Conservation (phyloP, 73 alveolate species). For the Symbiodinium pilosum region DNA sequence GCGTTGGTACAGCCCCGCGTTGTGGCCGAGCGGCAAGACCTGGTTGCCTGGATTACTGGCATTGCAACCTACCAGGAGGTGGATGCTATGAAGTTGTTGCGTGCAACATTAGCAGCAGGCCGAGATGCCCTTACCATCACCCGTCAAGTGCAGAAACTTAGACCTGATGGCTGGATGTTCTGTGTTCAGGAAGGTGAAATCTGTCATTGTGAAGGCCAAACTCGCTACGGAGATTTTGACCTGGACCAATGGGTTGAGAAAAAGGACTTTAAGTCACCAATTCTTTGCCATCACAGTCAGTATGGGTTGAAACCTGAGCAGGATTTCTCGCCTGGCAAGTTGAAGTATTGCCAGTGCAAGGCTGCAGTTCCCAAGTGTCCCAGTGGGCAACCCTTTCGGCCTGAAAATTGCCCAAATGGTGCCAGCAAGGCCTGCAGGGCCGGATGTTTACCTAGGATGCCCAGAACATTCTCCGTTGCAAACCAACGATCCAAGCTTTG, state of each 20-base stretch:
- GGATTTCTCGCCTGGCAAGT: constrained; percentile 61
- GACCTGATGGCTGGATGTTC: constrained; percentile 90
- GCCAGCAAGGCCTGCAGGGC: constrained; percentile 43
- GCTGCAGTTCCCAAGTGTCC: constrained; percentile 11
- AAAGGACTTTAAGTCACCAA: constrained; percentile 24
- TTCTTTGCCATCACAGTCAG: constrained; percentile 44
- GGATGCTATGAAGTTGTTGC: constrained; percentile 44
- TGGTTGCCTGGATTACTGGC: constrained; percentile 72
- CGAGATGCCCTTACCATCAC: constrained; percentile 66
- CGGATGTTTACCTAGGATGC: constrained; percentile 44
- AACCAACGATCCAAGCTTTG: constrained; percentile 21
- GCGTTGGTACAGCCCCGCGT: constrained; percentile 38
- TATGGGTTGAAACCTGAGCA: constrained; percentile 55
- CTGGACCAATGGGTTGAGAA: constrained; percentile 41
- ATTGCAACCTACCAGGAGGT: constrained; percentile 69
- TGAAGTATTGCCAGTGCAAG: constrained; percentile 64
- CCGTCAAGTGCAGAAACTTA: constrained; percentile 20
- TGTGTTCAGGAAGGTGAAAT: constrained; percentile 80
- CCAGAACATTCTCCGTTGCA: not conserved
- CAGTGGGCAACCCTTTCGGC: constrained; percentile 27
- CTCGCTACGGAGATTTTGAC: constrained; percentile 68
- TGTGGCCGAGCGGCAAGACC: constrained; percentile 32
- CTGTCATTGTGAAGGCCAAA: constrained; percentile 53
- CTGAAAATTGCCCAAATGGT: constrained; percentile 26
- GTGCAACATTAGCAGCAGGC: constrained; percentile 30